These are phyloP conservation scores for Naumovozyma baii DNA, from an alignment of 805 yeast genomes.

Conservation along the genomic window DNA sequence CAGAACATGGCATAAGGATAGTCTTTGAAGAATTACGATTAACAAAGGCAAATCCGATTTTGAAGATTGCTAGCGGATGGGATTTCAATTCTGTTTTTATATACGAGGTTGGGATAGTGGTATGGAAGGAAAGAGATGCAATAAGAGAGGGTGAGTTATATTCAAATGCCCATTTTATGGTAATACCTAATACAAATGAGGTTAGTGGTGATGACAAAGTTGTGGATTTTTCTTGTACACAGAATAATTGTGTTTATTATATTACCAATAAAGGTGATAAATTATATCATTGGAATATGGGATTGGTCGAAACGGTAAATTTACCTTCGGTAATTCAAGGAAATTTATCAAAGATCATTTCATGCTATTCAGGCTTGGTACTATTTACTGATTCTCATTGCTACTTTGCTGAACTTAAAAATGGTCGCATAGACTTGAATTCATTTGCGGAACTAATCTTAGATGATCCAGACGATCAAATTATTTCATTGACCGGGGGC, in stretches of 20 bases:
- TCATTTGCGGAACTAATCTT: conserved; percentile 10
- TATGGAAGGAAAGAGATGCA: conserved; percentile 40
- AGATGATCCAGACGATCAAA: conserved; percentile 34
- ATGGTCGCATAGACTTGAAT: conserved; percentile 10
- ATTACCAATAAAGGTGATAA: conserved; percentile 38
- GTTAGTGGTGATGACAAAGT: conserved; percentile 31
- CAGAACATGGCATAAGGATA: conserved; percentile 37
- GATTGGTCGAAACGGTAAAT: conserved; percentile 6
- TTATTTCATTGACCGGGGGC: conserved; percentile 54
- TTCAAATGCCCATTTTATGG: conserved; percentile 33
- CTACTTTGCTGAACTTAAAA: conserved; percentile 16
- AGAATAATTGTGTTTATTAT: conserved; percentile 40
- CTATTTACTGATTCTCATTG: conserved; percentile 44
- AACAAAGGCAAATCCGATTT: conserved; percentile 26
- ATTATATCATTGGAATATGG: conserved; percentile 27
- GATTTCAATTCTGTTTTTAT: conserved; percentile 43
- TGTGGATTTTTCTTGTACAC: conserved; percentile 45
- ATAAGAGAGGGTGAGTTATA: conserved; percentile 22
- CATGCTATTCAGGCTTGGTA: conserved; percentile 46
- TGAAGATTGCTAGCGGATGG: conserved; percentile 61
- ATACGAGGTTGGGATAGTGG: conserved; percentile 42
- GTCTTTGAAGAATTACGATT: conserved; percentile 28
- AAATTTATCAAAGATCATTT: conserved; percentile 42
- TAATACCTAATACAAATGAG: conserved; percentile 35
- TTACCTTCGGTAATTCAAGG: conserved; percentile 16